phyloP scores from a whole-genome alignment of 2,329 filamentous ascomycete genomes.

The Venturiaceae sp. region DNA sequence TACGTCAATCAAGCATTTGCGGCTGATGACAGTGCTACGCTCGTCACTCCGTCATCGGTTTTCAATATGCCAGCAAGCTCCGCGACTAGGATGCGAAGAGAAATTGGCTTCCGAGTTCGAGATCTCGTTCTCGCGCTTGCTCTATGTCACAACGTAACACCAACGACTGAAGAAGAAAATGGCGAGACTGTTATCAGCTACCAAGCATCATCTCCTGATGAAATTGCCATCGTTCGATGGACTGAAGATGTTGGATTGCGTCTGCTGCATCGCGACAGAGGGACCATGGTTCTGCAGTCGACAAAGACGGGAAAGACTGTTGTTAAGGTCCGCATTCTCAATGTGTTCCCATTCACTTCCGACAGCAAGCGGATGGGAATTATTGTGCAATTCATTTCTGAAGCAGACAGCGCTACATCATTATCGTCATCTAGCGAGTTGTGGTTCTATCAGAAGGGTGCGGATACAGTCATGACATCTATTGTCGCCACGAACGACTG shows the following conservation, averaged over 20 bases:
- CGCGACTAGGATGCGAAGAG: constrained; percentile 75
- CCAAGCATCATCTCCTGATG: constrained; percentile 93
- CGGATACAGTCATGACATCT: constrained; percentile 94
- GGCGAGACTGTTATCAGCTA: constrained; percentile 68
- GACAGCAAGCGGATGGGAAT: constrained; percentile 98
- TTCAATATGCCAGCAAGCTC: constrained; percentile 51
- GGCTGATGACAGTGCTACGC: constrained; percentile 23
- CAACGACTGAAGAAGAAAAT: constrained; percentile 69
- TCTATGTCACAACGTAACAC: constrained; percentile 94
- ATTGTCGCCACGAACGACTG: constrained; percentile 96
- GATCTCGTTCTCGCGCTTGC: constrained; percentile 89
- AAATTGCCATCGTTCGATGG: constrained; percentile 96
- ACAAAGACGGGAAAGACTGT: constrained; percentile 63
- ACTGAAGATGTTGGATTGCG: constrained; percentile 86
- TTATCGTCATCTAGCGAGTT: constrained; percentile 57
- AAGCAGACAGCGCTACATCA: constrained; percentile 35
- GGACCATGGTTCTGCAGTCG: constrained; percentile 73
- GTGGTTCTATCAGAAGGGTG: constrained; percentile 98
- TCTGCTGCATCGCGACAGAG: constrained; percentile 75
- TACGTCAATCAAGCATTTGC: constrained; percentile 82
- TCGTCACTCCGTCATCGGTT: constrained; percentile 69
- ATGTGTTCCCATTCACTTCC: constrained; percentile 95
- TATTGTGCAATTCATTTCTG: constrained; percentile 68
- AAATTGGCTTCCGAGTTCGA: constrained; percentile 86
- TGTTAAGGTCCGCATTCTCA: constrained; percentile 79